These are phyloP conservation scores for Colletotrichum trifolii DNA, from an alignment of 2,329 filamentous ascomycete species.

Conservation along the genomic window DNA sequence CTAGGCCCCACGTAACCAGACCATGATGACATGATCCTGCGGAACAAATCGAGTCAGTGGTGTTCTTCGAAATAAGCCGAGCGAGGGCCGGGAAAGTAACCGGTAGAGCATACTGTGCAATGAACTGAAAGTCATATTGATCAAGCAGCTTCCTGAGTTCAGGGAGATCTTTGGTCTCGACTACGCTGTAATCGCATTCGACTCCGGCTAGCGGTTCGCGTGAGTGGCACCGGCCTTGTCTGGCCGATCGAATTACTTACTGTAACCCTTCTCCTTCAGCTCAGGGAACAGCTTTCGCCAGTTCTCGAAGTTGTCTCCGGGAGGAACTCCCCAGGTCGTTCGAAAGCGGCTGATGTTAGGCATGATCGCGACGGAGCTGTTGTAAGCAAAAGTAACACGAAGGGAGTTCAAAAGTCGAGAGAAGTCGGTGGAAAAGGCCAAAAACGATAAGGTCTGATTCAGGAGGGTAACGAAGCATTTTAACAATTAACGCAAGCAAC, in stretches of 20 bases:
- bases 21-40: conserved; percentile 32
- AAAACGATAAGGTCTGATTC: background rate
- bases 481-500: background rate
- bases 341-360: conserved; percentile 26
- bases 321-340: conserved; percentile 31
- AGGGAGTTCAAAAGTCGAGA: background rate
- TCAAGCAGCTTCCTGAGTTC: conserved; percentile 13
- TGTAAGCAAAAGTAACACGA: background rate
- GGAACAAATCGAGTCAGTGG: background rate
- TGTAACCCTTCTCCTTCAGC: conserved; percentile 35
- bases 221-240: too few species aligned
- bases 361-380: conserved; percentile 1
- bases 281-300: conserved; percentile 31
- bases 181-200: conserved; percentile 7
- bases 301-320: conserved; percentile 28
- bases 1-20: conserved; percentile 27
- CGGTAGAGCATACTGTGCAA: background rate
- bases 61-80: background rate
- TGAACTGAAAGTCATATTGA: conserved; percentile 8
- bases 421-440: background rate
- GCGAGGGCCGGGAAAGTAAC: fast-evolving
- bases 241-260: background rate
- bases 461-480: background rate
- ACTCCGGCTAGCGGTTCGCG: conserved; percentile 6
- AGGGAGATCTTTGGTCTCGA: conserved; percentile 13